Evolutionary conservation across 345 rosid genomes (phyloP).

Genomic region (Erodium maritimum): DNA sequence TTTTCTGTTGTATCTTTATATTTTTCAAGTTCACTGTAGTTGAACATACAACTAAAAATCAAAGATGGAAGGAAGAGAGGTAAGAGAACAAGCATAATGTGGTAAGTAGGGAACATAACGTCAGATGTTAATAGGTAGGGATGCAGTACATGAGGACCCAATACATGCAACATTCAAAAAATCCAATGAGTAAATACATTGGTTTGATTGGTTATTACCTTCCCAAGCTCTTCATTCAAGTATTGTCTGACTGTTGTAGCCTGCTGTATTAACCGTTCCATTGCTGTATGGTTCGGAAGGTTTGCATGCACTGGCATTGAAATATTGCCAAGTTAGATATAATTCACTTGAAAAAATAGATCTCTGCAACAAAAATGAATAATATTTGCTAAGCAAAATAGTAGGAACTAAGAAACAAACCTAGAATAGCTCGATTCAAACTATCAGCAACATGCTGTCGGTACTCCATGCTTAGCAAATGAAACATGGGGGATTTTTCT

Average conservation of each 20-base stretch:
- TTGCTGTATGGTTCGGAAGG: constrained; percentile 55
- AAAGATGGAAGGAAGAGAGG: too few relatives aligned
- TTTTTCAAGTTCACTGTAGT: too few relatives aligned
- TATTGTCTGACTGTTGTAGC: constrained; percentile 57
- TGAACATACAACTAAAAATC: too few relatives aligned
- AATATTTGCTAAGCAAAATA: not conserved
- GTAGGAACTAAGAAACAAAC: constrained; percentile 29
- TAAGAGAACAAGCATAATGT: too few relatives aligned
- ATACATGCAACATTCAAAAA: too few relatives aligned
- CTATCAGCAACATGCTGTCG: constrained; percentile 68
- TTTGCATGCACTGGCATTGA: constrained; percentile 50
- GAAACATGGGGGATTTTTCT: constrained; percentile 83
- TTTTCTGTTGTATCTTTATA: too few relatives aligned
- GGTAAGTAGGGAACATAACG: too few relatives aligned
- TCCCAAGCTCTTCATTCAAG: constrained; percentile 56
- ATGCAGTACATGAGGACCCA: too few relatives aligned
- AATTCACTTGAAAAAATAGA: not conserved
- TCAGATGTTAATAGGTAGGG: too few relatives aligned
- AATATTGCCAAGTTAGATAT: constrained; percentile 7
- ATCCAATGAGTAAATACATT: too few relatives aligned
- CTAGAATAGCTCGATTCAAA: constrained; percentile 75
- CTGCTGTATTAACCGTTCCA: constrained; percentile 87
- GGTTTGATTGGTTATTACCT: too few relatives aligned
- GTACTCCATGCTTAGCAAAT: constrained; percentile 65
- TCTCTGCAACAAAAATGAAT: not conserved